Base-by-base conservation (phyloP, 495 filamentous ascomycete genomes). In the Wilcoxina mikolae region DNA sequence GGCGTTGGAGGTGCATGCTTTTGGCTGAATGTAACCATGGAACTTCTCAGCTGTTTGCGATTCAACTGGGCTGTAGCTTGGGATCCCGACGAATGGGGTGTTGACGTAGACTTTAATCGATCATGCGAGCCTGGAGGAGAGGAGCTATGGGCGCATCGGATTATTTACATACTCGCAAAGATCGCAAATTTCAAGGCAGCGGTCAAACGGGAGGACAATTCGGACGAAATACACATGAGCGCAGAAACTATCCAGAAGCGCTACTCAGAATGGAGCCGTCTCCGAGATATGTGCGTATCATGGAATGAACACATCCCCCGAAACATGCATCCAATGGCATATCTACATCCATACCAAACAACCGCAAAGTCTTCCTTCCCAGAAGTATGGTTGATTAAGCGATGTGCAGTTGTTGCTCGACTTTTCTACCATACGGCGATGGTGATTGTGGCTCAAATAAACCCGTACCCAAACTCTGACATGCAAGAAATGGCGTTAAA, bases 351-450 rank as follows among this genome's bases (percentile, higher is more conserved):
- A 17, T 78, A 78, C 58, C 81, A 83, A 59, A 82, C 81, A 2
- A 73, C 70, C 26, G 72, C 74, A 3, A 80, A 81, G 56, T 93
- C 86, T 2, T 67, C 75, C 0, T 98, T 98, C 61, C 90, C 91
- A 9, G 80, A 90, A 58, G 78, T 95, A 42, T 95, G 87, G 87
- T 73, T 95, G 23, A 79, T 87, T 57, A 90, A 91, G 65, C 77
- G 85, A 38, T 77, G 84, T 5, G 80, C 85, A 3, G 79, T 88
- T 28, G 75, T 94, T 38, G 87, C 83, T 9, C 79, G 86, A 9
- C 74, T 95, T n/a, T 87, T 95, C 58, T 96, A 94, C 65, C 90
- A 95, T 62, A 89, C 84, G 0, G 78, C 83, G 26, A 80, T 88
- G 68, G 79, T 81, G 53, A 65, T 95, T 9, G 74, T 96, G n/a